Conservation (phyloP, 306 rosid species). For the Malus sieversii region DNA sequence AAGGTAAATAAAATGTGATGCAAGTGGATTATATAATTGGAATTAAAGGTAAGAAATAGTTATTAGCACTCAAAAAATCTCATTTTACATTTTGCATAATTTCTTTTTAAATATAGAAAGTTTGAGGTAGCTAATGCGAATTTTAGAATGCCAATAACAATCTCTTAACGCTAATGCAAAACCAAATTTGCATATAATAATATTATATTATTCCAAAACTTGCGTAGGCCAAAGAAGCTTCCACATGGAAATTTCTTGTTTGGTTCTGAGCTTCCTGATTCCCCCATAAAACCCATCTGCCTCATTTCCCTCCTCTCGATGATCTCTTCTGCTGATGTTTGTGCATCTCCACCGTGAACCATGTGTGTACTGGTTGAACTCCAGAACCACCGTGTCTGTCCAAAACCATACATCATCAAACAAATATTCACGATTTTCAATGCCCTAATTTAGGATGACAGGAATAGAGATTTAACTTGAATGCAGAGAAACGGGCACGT, state of each 20-base stretch:
- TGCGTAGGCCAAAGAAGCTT: slow-evolving; percentile 72
- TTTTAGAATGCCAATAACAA: too few relatives aligned
- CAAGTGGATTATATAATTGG: neutral
- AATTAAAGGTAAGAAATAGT: neutral
- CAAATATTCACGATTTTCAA: neutral
- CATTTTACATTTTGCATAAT: too few relatives aligned
- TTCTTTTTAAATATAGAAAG: too few relatives aligned
- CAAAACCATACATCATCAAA: neutral
- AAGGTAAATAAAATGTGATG: slow-evolving; percentile 2
- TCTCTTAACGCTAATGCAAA: too few relatives aligned
- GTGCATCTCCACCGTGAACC: slow-evolving; percentile 83
- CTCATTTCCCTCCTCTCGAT: slow-evolving; percentile 79
- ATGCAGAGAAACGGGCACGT: too few relatives aligned
- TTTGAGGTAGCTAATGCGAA: too few relatives aligned
- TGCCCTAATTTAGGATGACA: neutral
- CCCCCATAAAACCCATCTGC: slow-evolving; percentile 90
- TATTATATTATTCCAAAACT: slow-evolving; percentile 44
- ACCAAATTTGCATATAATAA: neutral
- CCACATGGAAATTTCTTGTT: slow-evolving; percentile 59
- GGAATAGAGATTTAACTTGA: neutral
- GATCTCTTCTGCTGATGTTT: slow-evolving; percentile 51
- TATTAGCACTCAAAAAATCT: too few relatives aligned
- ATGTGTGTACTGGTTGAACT: slow-evolving; percentile 79
- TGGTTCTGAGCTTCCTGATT: slow-evolving; percentile 53
- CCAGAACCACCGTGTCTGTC: slow-evolving; percentile 74